phyloP scores from a whole-genome alignment of 768 basidiomycete genomes.

The Rhodotorula taiwanensis region DNA sequence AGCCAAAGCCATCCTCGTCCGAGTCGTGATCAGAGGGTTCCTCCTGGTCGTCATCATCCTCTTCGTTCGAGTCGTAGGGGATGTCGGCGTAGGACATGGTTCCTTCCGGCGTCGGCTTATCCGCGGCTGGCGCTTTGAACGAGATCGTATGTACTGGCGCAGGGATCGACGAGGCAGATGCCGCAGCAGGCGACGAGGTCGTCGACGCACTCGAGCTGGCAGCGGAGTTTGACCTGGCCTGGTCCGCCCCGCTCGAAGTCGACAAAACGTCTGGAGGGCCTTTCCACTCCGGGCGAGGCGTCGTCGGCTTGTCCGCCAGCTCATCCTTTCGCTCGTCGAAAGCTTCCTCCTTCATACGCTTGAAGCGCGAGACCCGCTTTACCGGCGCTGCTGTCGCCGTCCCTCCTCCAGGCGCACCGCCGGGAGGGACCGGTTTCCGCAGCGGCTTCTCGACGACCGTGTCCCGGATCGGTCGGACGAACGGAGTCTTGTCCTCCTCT shows the following conservation, averaged over 20 bases:
- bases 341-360: slow-evolving; percentile 10
- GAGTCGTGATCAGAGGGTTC: slow-evolving; percentile 13
- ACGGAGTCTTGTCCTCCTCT: not conserved
- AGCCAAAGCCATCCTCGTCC: slow-evolving; percentile 4
- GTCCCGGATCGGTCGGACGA: slow-evolving; percentile 28
- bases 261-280: not conserved
- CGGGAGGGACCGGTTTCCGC: slow-evolving; percentile 9
- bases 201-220: too few relatives aligned
- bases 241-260: slow-evolving; percentile 8
- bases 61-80: slow-evolving; percentile 14
- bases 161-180: not conserved
- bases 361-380: slow-evolving; percentile 10
- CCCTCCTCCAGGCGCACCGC: not conserved
- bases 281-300: not conserved
- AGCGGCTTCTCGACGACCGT: slow-evolving; percentile 28
- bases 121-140: slow-evolving; percentile 10
- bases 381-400: not conserved
- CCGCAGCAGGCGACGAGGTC: too few relatives aligned
- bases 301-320: not conserved
- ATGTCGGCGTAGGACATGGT: slow-evolving; percentile 24
- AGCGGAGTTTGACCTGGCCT: too few relatives aligned
- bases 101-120: not conserved
- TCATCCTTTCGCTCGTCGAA: not conserved
- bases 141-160: slow-evolving; percentile 33
- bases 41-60: not conserved